Evolutionary conservation across 257 asterid species (phyloP).

Genomic region (Penstemon davidsonii): DNA sequence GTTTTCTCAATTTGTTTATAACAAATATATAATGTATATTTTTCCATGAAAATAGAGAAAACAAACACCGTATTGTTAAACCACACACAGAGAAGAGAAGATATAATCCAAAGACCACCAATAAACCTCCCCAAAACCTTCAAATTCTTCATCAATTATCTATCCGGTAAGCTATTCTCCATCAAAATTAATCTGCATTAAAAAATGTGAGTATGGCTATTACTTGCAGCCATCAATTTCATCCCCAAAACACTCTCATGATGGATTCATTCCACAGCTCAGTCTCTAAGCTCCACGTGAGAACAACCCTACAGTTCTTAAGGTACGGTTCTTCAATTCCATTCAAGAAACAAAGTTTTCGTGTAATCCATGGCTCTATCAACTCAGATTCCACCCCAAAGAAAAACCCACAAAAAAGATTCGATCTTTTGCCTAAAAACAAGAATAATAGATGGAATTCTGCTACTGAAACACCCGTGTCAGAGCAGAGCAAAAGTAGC

Average conservation of each 20-base stretch:
- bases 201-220: constrained; percentile 48
- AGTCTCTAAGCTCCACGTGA: constrained; percentile 42
- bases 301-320: constrained; percentile 47
- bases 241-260: constrained; percentile 44
- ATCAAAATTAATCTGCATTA: constrained; percentile 4
- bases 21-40: too few species aligned
- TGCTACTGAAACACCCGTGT: constrained; percentile 21
- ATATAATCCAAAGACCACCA: constrained; percentile 28
- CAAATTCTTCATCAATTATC: constrained; percentile 20
- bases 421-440: constrained; percentile 38
- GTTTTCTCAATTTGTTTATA: too few species aligned
- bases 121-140: constrained; percentile 36
- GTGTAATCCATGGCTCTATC: constrained; percentile 25
- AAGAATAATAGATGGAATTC: constrained; percentile 31
- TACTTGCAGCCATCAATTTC: constrained; percentile 52
- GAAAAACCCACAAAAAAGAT: constrained; percentile 40
- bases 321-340: constrained; percentile 47
- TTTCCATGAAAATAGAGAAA: too few species aligned
- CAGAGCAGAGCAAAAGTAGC: constrained; percentile 29
- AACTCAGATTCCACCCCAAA: constrained; percentile 33
- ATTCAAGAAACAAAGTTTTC: constrained; percentile 40
- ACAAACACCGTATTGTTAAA: neutral
- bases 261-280: constrained; percentile 63
- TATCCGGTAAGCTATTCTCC: neutral
- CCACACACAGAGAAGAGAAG: neutral